Evolutionary conservation across 139 green algal genomes (phyloP), one percentile per base, ranked within the genome.

Genomic region (Coelastrella sp.): DNA sequence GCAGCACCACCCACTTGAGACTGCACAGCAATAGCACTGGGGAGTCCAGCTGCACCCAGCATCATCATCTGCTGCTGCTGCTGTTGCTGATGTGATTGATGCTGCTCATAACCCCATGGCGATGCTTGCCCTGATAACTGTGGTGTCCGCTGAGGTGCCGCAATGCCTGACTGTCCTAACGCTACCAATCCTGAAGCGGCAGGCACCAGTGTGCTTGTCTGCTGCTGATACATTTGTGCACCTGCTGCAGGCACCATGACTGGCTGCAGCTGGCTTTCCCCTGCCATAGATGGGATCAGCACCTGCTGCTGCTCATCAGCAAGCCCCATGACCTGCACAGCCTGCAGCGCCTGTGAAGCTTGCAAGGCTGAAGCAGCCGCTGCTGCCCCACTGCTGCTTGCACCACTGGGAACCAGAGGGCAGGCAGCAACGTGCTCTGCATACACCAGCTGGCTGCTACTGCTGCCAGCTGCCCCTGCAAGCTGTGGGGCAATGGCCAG

Each of bases 361-460:
- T 70, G 63, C 80, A 22, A 49, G 56, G 49, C 57, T 60, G 7
- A 85, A 73, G 19, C 80, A 72, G n/a, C 80, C 12, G 24, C 82
- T 24, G 61, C 82, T 87, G 82, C 24, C n/a, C 14, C 9, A 60
- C 76, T 76, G 24, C 24, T 87, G 82, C 17, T 19, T 20, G 79
- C 79, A 10, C 79, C 79, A 63, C n/a, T 83, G 10, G 27, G 27
- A 65, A 63, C 25, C 7, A 63, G 17, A 14, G 25, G 65, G 80
- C 80, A 15, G 6, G 22, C 10, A 20, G 57, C 24, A 78, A 19
- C 60, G 63, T 70, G 14, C 5, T 17, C 81, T 59, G 60, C 60
- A n/a, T 84, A 68, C 57, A 84, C 7, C 58, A 84, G 60, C 81
- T 86, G 81, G 22, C 25, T 20, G n/a, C n/a, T 24, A 22, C n/a